Evolutionary conservation across 352 stramenopile genomes (phyloP).

Genomic region (Lagenidium sp.): DNA sequence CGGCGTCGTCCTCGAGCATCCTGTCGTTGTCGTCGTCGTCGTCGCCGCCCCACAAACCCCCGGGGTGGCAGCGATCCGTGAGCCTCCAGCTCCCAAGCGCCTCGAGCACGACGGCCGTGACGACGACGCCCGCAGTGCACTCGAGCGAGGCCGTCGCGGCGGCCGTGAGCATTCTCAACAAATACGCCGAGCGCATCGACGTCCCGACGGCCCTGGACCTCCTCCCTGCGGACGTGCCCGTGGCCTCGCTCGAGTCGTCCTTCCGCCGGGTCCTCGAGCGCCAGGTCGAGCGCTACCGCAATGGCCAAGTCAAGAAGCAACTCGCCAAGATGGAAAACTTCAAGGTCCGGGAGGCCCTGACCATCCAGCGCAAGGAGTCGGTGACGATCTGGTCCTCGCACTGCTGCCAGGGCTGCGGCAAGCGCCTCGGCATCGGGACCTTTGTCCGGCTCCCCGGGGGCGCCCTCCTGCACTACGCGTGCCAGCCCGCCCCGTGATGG

Average conservation of each 20-base stretch:
- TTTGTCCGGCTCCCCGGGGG: conserved; percentile 59
- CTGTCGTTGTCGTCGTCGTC: conserved; percentile 3
- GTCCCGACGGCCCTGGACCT: conserved; percentile 68
- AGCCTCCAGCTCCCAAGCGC: conserved; percentile 8
- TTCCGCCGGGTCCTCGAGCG: conserved; percentile 68
- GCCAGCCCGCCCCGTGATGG: conserved; percentile 29
- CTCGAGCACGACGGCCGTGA: neutral
- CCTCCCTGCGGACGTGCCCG: conserved; percentile 45
- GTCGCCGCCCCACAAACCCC: conserved; percentile 19
- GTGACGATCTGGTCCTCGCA: conserved; percentile 74
- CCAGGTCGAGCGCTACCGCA: conserved; percentile 64
- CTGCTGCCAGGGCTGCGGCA: conserved; percentile 57
- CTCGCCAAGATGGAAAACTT: conserved; percentile 88
- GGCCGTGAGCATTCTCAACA: conserved; percentile 70
- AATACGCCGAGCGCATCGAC: conserved; percentile 77
- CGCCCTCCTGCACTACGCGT: conserved; percentile 66
- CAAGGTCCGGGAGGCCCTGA: conserved; percentile 55
- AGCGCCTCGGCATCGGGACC: conserved; percentile 56
- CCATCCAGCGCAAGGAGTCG: conserved; percentile 49
- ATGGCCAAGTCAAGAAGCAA: conserved; percentile 80
- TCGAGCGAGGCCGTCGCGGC: conserved; percentile 54
- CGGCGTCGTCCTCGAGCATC: conserved; percentile 6
- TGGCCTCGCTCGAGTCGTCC: conserved; percentile 38
- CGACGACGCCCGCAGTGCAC: conserved; percentile 6
- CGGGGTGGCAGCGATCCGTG: conserved; percentile 19